phyloP scores from a whole-genome alignment of 768 basidiomycete genomes.

The Serendipita sp. region DNA sequence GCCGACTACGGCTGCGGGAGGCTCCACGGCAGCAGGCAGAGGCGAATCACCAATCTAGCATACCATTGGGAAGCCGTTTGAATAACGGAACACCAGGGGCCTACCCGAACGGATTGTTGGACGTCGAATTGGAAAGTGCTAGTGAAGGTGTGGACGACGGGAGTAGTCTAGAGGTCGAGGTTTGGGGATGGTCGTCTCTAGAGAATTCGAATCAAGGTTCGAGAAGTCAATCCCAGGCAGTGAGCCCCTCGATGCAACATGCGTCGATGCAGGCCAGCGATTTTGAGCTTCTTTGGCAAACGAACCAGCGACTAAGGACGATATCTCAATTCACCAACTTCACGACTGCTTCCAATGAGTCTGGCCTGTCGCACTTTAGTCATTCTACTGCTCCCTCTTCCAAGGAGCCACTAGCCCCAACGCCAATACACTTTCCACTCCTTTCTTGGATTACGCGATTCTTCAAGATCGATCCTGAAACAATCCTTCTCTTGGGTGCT shows the following conservation, averaged over 20 bases:
- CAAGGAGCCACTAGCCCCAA: neutral
- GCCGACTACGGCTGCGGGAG: neutral
- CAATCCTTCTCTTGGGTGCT: neutral
- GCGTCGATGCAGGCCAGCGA: neutral
- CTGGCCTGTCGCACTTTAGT: neutral
- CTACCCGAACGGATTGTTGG: neutral
- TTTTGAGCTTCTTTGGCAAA: neutral
- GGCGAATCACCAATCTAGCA: neutral
- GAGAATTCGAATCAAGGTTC: neutral
- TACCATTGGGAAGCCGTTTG: neutral
- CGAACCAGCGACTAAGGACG: neutral
- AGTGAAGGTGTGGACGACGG: neutral
- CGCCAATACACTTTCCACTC: neutral
- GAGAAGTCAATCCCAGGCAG: neutral
- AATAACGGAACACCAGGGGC: neutral
- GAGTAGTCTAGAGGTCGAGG: neutral
- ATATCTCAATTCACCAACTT: neutral
- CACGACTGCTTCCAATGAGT: neutral
- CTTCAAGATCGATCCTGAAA: neutral
- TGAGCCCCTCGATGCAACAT: neutral
- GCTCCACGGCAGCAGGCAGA: neutral
- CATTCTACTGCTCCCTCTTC: neutral
- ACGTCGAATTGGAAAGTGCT: neutral
- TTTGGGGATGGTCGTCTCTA: neutral
- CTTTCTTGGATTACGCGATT: neutral